Evolutionary conservation across 2,329 filamentous ascomycete species (phyloP), one percentile per base, ranked within the genome.

Genomic region (Colletotrichum sp.): DNA sequence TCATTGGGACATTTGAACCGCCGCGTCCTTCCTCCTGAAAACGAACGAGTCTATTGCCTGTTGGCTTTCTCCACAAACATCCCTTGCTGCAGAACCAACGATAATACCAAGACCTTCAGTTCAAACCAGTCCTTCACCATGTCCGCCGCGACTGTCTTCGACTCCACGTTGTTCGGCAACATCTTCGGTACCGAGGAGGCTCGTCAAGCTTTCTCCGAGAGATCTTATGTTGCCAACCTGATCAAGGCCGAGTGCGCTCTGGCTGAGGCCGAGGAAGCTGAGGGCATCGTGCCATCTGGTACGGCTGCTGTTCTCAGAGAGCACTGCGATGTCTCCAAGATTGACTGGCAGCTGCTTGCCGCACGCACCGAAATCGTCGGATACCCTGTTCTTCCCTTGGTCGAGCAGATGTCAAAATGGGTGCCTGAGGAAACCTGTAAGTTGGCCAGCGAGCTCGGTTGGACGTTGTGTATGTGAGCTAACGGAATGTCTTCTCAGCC

Each of bases 301-400:
- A 82, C 83, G 0, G 86, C 84, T 0, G 78, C 77, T 5, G 76
- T 79, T 9, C 82, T 88, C 68, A 89, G 82, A 8, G 81, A 85
- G 68, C 78, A 81, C 75, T 81, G 83, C 68, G 57, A 78, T 60
- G 67, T 77, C 2, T 64, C 75, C 30, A 78, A 76, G 9, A 77
- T 81, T 7, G 79, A 82, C 52, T 77, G 77, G 77, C 75, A 75
- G 5, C 26, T 75, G 16, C 79, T 90, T 12, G 85, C 88, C 55
- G 84, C 85, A n/a, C 86, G 89, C 52, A 90, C 89, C 0, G 89
- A 90, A 65, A 89, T 89, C 60, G 89, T 91, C 0, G 89, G 89
- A 2, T 90, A 91, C 70, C 89, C 89, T 0, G 89, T 91, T 10
- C 82, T 91, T 1, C 88, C 88, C 1, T 78, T 91, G 15, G 87